A percentile compares a stretch with the other conserved stretches of the same genome.
Evolutionary conservation across 2,329 filamentous ascomycete genomes (phyloP).

Genomic region (Neonectria punicea): DNA sequence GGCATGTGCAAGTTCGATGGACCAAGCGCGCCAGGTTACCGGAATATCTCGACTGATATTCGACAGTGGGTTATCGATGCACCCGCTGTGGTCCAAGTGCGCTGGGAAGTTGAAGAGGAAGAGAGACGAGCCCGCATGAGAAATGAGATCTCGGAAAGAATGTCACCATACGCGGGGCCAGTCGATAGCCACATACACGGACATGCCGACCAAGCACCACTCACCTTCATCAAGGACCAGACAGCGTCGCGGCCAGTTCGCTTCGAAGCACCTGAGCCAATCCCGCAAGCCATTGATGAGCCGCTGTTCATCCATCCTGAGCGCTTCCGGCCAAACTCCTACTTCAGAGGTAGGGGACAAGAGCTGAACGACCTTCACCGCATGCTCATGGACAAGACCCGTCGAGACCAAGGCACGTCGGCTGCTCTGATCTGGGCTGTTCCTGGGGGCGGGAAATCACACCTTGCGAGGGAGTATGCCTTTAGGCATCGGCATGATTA

Average conservation of each 20-base stretch:
- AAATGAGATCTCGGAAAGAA: conserved; percentile 58
- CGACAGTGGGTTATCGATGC: conserved; percentile 65
- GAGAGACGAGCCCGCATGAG: conserved; percentile 57
- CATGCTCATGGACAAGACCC: conserved; percentile 35
- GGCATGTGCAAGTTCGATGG: conserved; percentile 78
- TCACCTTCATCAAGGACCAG: conserved; percentile 11
- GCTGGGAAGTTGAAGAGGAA: conserved; percentile 71
- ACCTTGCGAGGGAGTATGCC: conserved; percentile 39
- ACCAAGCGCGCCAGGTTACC: conserved; percentile 72
- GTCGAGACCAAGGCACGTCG: conserved; percentile 35
- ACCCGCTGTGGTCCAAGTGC: conserved; percentile 61
- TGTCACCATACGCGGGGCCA: conserved; percentile 37
- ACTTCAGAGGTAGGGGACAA: conserved; percentile 31
- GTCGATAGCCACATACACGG: background rate
- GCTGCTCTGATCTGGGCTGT: conserved; percentile 38
- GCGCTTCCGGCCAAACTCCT: conserved; percentile 38
- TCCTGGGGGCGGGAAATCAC: conserved; percentile 39
- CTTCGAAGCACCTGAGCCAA: conserved; percentile 5
- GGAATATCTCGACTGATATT: conserved; percentile 60
- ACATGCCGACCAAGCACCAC: conserved; percentile 5
- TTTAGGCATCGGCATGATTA: conserved; percentile 37
- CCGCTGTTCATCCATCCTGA: conserved; percentile 39
- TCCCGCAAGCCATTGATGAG: conserved; percentile 12
- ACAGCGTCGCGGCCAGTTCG: conserved; percentile 3
- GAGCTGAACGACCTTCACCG: conserved; percentile 35